Conservation (phyloP, 305 asterid species). For the Solanum chacoense region DNA sequence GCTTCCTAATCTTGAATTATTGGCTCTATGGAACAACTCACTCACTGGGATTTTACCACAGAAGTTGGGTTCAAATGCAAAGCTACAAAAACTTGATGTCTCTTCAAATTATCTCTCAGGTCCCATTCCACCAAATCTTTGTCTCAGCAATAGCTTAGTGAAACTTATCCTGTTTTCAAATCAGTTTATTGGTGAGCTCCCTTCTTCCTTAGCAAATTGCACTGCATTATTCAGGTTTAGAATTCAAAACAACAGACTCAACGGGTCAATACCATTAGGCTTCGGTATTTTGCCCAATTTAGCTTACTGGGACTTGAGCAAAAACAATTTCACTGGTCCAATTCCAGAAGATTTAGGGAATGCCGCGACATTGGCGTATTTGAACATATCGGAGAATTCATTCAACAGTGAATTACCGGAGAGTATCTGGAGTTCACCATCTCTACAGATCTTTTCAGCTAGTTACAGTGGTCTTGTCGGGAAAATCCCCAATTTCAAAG, state of each 20-base stretch:
- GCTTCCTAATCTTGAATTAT: conserved; percentile 49
- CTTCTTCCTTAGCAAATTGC: conserved; percentile 59
- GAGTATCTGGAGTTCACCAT: conserved; percentile 59
- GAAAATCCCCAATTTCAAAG: conserved; percentile 56
- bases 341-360: conserved; percentile 66
- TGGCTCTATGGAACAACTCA: conserved; percentile 75
- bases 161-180: conserved; percentile 70
- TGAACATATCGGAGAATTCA: conserved; percentile 52
- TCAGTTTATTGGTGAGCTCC: conserved; percentile 46
- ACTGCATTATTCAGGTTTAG: conserved; percentile 45
- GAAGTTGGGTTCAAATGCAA: conserved; percentile 56
- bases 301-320: conserved; percentile 62
- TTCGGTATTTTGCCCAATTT: conserved; percentile 60
- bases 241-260: conserved; percentile 55
- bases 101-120: conserved; percentile 67
- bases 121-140: conserved; percentile 62
- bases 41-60: conserved; percentile 66
- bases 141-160: conserved; percentile 34
- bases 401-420: conserved; percentile 45
- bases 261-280: conserved; percentile 69
- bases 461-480: conserved; percentile 37
- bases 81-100: conserved; percentile 52
- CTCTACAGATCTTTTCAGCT: conserved; percentile 47
- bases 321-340: conserved; percentile 45
- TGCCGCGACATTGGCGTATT: conserved; percentile 35